phyloP scores from a whole-genome alignment of 2,329 filamentous ascomycete species.

The Whalleya microplaca region DNA sequence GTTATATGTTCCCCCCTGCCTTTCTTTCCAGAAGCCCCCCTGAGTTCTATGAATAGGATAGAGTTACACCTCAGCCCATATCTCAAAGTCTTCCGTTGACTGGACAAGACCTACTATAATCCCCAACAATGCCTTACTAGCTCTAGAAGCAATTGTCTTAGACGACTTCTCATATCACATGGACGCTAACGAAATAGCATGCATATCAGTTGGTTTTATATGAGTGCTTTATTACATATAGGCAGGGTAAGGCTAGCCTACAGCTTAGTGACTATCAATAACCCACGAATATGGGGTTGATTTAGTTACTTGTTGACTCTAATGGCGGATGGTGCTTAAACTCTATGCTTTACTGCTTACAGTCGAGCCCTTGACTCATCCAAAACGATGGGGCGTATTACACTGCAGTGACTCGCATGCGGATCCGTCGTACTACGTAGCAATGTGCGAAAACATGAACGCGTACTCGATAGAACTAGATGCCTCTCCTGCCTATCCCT shows the following conservation, averaged over 20 bases:
- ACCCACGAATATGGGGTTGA: not conserved
- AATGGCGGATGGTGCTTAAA: not conserved
- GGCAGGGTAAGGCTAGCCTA: not conserved
- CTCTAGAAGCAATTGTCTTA: not conserved
- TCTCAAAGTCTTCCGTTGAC: not conserved
- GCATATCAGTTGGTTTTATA: not conserved
- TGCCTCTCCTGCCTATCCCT: not conserved
- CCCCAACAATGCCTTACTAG: not conserved
- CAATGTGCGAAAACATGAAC: not conserved
- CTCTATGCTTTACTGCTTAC: not conserved
- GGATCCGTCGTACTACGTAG: not conserved
- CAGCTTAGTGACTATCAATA: not conserved
- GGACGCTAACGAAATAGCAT: not conserved
- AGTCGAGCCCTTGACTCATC: not conserved
- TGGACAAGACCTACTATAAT: not conserved
- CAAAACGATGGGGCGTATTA: too few relatives aligned
- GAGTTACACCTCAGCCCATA: not conserved
- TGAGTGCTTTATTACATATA: not conserved
- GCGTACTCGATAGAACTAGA: not conserved
- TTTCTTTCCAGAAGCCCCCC: not conserved
- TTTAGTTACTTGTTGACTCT: not conserved
- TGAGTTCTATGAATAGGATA: not conserved
- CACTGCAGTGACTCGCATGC: not conserved
- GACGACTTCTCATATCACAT: not conserved
- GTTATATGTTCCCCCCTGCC: not conserved